Conservation (phyloP, 176 grass and related monocot genomes). For the Elaeis guineensis region DNA sequence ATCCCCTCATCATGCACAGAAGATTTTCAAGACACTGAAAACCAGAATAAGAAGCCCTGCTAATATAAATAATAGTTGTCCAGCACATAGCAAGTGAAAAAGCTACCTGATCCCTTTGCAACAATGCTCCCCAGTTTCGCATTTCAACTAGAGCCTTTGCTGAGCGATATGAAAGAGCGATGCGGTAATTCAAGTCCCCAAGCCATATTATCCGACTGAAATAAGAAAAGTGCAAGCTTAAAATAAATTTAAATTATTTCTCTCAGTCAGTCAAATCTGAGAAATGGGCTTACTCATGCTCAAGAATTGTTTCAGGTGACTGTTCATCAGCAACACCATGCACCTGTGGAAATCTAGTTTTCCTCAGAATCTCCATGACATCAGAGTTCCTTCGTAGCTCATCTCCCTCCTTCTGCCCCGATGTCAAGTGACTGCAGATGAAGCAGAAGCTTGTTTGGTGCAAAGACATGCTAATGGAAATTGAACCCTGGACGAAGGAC, state of each 20-base stretch:
- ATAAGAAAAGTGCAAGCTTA: constrained; percentile 6
- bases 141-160: constrained; percentile 93
- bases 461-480: constrained; percentile 93
- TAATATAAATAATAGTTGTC: neutral
- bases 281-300: constrained; percentile 56
- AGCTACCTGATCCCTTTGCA: constrained; percentile 86
- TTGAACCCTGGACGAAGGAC: constrained; percentile 52
- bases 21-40: neutral
- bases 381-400: constrained; percentile 84
- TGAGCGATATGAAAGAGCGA: constrained; percentile 82
- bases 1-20: neutral
- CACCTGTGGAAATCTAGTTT: constrained; percentile 76
- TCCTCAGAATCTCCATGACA: constrained; percentile 77
- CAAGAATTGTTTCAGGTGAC: constrained; percentile 74
- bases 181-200: constrained; percentile 96
- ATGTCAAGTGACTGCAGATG: constrained; percentile 93
- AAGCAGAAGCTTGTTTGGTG: constrained; percentile 97
- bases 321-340: constrained; percentile 51
- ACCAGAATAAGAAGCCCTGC: neutral
- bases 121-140: constrained; percentile 77
- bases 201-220: constrained; percentile 91
- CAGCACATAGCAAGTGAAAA: neutral
- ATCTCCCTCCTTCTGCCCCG: constrained; percentile 82
- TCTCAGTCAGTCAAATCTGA: neutral
- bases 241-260: too few relatives aligned